Percentiles rank a stretch among this genome's conserved stretches.
Evolutionary conservation across 2,329 filamentous ascomycete genomes (phyloP).

Genomic region (Ophiocordyceps robertsii): DNA sequence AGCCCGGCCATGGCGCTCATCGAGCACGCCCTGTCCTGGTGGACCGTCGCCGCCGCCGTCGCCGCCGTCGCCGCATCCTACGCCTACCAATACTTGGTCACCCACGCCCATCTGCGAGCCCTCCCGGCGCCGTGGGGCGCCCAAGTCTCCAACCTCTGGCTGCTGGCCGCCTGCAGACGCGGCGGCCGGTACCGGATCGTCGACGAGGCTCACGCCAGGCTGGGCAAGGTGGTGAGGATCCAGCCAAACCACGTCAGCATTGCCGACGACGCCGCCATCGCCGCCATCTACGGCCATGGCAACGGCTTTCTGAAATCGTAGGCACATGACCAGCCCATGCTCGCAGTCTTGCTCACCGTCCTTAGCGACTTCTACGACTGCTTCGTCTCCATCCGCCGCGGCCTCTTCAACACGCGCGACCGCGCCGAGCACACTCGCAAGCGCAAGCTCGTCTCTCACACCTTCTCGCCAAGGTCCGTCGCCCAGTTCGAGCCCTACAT

Average conservation of each 20-base stretch:
- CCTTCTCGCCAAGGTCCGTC: constrained; percentile 71
- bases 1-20: constrained; percentile 14
- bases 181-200: constrained; percentile 53
- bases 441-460: constrained; percentile 78
- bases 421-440: constrained; percentile 74
- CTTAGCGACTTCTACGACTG: constrained; percentile 78
- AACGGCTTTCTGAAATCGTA: constrained; percentile 63
- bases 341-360: not conserved
- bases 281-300: constrained; percentile 64
- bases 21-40: constrained; percentile 26
- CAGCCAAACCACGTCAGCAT: constrained; percentile 76
- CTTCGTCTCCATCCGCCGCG: constrained; percentile 75
- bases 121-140: constrained; percentile 52
- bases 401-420: constrained; percentile 81
- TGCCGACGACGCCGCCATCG: constrained; percentile 67
- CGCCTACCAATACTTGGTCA: constrained; percentile 45
- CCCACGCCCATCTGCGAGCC: constrained; percentile 31
- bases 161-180: constrained; percentile 50
- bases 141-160: constrained; percentile 67
- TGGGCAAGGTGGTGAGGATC: constrained; percentile 70
- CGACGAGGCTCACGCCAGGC: constrained; percentile 59
- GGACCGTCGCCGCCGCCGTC: constrained; percentile 30
- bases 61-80: constrained; percentile 39
- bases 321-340: constrained; percentile 5
- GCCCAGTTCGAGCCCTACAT: constrained; percentile 84